Conservation (phyloP, 2,329 filamentous ascomycete genomes). For the Cercospora sp. region DNA sequence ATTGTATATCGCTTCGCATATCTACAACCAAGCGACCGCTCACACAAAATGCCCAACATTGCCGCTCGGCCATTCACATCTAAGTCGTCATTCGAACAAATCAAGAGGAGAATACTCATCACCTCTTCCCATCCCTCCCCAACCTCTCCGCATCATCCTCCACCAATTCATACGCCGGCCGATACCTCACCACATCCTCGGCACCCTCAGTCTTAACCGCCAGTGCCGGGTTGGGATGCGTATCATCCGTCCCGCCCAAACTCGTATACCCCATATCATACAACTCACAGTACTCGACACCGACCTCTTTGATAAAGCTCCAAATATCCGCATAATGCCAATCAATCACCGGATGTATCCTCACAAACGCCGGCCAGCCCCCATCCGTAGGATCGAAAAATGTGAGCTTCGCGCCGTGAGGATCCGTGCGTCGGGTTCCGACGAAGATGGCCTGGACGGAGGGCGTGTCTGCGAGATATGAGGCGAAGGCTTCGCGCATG, state of each 20-base stretch:
- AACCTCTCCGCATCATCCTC: constrained; percentile 74
- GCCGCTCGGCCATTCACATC: neutral
- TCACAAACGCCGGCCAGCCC: constrained; percentile 90
- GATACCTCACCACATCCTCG: constrained; percentile 49
- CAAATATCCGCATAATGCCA: constrained; percentile 97
- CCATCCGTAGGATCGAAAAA: constrained; percentile 86
- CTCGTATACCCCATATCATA: constrained; percentile 92
- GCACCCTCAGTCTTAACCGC: constrained; percentile 40
- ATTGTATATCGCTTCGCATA: constrained; percentile 2
- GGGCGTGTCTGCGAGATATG: constrained; percentile 68
- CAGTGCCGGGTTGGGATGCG: constrained; percentile 80
- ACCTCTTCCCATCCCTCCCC: constrained; percentile 56
- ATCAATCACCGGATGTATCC: constrained; percentile 92
- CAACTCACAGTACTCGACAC: constrained; percentile 79
- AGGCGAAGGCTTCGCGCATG: constrained; percentile 78
- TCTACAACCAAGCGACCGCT: neutral
- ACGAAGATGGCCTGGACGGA: constrained; percentile 78
- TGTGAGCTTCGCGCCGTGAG: constrained; percentile 75
- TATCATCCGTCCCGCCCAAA: constrained; percentile 86
- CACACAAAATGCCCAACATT: neutral
- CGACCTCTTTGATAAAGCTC: constrained; percentile 78
- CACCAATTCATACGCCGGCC: constrained; percentile 57
- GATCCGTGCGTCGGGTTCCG: constrained; percentile 86
- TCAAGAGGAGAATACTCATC: neutral
- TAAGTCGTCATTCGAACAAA: neutral